A percentile compares a stretch with the other conserved stretches of the same genome.
Evolutionary conservation across 768 basidiomycete genomes (phyloP).

Genomic region (Mycena indigotica): DNA sequence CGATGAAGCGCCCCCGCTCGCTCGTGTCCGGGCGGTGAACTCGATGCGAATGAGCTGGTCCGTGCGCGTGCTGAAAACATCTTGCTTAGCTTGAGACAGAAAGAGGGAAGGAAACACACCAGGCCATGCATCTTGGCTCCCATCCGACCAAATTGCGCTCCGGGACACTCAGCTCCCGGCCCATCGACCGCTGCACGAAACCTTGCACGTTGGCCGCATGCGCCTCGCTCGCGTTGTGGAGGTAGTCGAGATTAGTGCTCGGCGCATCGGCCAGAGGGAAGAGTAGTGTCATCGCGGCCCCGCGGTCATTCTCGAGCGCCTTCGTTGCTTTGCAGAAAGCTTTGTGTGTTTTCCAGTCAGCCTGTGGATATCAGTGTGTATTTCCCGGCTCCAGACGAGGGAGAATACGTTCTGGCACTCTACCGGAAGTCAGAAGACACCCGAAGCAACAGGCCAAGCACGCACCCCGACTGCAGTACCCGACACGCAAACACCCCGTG

Average conservation of each 20-base stretch:
- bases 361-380: too few relatives aligned
- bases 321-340: constrained; percentile 12
- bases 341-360: constrained; percentile 15
- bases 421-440: too few relatives aligned
- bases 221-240: constrained; percentile 1
- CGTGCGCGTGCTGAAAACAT: constrained; percentile 26
- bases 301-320: constrained; percentile 1
- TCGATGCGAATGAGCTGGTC: constrained; percentile 29
- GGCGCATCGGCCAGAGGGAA: background rate
- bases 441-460: too few relatives aligned
- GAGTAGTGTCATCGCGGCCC: background rate
- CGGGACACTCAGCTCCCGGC: background rate
- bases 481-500: constrained; percentile 4
- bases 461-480: constrained; percentile 7
- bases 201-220: constrained; percentile 1
- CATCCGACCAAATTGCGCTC: constrained; percentile 24
- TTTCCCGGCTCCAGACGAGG: background rate
- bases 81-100: background rate
- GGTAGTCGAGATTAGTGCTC: constrained; percentile 7
- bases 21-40: constrained; percentile 2
- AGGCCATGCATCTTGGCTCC: constrained; percentile 29
- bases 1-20: background rate
- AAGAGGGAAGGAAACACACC: constrained; percentile 11
- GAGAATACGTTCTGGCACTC: background rate
- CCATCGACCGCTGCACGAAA: background rate